Conservation (phyloP, 495 filamentous ascomycete species). For the Xylaria cubensis region DNA sequence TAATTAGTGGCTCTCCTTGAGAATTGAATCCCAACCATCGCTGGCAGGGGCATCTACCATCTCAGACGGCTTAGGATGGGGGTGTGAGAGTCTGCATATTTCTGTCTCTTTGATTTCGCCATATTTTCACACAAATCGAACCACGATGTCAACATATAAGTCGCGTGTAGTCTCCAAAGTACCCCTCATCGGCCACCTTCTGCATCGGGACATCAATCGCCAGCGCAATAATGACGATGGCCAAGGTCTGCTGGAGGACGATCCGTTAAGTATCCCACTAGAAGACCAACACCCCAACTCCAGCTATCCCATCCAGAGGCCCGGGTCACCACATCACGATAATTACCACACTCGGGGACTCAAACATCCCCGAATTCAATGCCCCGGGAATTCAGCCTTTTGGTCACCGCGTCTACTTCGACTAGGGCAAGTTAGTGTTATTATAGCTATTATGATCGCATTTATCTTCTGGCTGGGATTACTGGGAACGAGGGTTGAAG, state of each 20-base stretch:
- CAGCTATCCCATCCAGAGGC: background rate
- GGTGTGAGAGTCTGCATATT: background rate
- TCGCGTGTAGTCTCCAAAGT: constrained; percentile 20
- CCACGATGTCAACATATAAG: constrained; percentile 3
- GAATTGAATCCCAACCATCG: background rate
- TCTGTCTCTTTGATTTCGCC: background rate
- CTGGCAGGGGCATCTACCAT: background rate
- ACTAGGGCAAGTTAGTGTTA: constrained; percentile 5
- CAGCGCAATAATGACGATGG: constrained; percentile 29
- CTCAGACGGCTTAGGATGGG: background rate
- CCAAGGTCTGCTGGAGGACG: constrained; percentile 37
- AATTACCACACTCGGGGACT: background rate
- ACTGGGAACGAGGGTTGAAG: constrained; percentile 4
- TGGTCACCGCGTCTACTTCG: background rate
- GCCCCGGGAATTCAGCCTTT: background rate
- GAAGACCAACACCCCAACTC: constrained; percentile 15
- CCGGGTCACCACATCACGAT: background rate
- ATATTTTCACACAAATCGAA: background rate
- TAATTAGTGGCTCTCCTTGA: background rate
- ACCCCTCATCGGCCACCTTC: constrained; percentile 28
- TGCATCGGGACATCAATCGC: constrained; percentile 4
- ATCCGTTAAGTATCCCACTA: constrained; percentile 35
- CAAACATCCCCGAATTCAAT: background rate
- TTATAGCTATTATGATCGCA: background rate
- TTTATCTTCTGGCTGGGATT: constrained; percentile 22